These are phyloP conservation scores for Leishmania lainsoni DNA, from an alignment of 208 protist species.

Conservation along the genomic window DNA sequence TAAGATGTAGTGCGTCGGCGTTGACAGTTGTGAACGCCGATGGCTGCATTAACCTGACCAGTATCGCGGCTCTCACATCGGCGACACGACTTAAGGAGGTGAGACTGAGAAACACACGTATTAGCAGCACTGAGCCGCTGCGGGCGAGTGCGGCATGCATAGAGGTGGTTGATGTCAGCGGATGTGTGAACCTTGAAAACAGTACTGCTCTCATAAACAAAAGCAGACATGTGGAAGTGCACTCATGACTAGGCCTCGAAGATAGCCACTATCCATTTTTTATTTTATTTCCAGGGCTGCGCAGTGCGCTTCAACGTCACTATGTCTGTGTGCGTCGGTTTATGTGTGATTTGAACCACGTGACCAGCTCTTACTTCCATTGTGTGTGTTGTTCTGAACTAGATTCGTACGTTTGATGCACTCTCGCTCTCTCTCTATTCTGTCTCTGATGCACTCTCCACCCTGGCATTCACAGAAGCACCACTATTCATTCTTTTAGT, in stretches of 20 bases:
- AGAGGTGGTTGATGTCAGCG: conserved; percentile 4
- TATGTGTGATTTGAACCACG: background rate
- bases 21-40: background rate
- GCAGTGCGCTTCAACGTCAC: background rate
- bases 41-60: conserved; percentile 10
- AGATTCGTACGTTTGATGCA: background rate
- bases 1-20: background rate
- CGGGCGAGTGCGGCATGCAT: background rate
- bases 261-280: background rate
- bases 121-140: background rate
- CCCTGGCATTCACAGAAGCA: background rate
- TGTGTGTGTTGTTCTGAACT: background rate
- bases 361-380: background rate
- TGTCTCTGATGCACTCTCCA: background rate
- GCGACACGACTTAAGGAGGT: conserved; percentile 5
- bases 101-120: conserved; percentile 6
- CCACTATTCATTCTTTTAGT: background rate
- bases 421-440: background rate
- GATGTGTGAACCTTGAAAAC: conserved; percentile 8
- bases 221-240: background rate
- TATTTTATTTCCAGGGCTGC: background rate
- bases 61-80: background rate
- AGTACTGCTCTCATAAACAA: background rate
- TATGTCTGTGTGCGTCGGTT: background rate
- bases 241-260: background rate